Evolutionary conservation across 805 yeast genomes (phyloP), one percentile per base, ranked within the genome.

Genomic region (Clavispora fructus): DNA sequence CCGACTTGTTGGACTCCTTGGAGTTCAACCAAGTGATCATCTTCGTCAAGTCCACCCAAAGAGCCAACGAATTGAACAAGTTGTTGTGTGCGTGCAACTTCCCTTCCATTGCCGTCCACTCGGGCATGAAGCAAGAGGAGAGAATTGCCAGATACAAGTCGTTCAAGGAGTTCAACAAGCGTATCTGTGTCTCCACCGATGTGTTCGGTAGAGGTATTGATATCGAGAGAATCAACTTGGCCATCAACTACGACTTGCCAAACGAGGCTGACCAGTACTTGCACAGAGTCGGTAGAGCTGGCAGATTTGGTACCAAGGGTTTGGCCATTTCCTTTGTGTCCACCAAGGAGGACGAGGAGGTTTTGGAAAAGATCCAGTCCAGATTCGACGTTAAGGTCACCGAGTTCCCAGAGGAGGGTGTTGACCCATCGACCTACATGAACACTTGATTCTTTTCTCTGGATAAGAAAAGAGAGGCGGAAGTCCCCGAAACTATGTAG

Each of bases 211-310:
- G 99, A 80, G 99, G 99, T 78, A 94, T 92, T 62, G 99, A 92
- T 80, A 92, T 92, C 58, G 99, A 92, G 79, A 89, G 99, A 76
- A 92, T 92, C 73, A 92, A 92, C 74, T 75, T 92, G 68, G 99
- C 99, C 52, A 90, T 92, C 77, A 94, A 92, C 78, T 92, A 92
- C 72, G 99, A 92, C 73, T 75, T 92, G 77, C 97, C 99, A 59
- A 77, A 71, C 55, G 97, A 91, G 75, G 96, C 98, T 54, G 98
- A 92, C 71, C 97, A 94, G 73, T 92, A 94, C 73, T 81, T 92
- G 67, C 99, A 92, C 78, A 89, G 99, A 77, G 99, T 92, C 53
- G 99, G 99, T 65, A 90, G 99, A 82, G 99, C 99, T 58, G 99
- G 99, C 74, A 91, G 99, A 80, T 92, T 92, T 62, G 99, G 99